phyloP scores from a whole-genome alignment of 768 basidiomycete genomes.

The Kondoa malvinella region DNA sequence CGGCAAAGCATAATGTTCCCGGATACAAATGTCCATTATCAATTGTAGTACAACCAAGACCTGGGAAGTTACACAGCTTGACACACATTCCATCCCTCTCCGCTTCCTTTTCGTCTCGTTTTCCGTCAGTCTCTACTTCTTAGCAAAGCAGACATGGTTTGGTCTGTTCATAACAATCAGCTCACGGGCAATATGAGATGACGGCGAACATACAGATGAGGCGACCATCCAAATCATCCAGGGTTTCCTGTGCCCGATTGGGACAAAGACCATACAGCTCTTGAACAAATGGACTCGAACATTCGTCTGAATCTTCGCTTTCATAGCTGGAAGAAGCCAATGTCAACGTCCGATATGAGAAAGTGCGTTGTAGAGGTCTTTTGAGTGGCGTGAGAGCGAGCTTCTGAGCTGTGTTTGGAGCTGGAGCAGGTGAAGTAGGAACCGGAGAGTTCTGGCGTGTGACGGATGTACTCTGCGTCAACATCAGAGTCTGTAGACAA shows the following conservation, averaged over 20 bases:
- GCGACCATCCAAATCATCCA: neutral
- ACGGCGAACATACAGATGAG: neutral
- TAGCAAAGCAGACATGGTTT: neutral
- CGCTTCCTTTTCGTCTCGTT: neutral
- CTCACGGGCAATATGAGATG: neutral
- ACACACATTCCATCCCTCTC: neutral
- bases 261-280: neutral
- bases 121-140: too few relatives aligned
- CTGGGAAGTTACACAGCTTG: too few relatives aligned
- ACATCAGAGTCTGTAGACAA: too few relatives aligned
- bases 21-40: too few relatives aligned
- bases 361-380: neutral
- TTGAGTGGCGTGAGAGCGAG: neutral
- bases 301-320: neutral
- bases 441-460: too few relatives aligned
- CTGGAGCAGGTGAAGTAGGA: neutral
- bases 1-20: too few relatives aligned
- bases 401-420: neutral
- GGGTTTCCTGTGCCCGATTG: neutral
- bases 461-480: too few relatives aligned
- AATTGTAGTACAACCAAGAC: too few relatives aligned
- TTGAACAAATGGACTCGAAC: neutral
- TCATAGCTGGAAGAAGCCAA: neutral
- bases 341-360: neutral
- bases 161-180: neutral